phyloP scores from a whole-genome alignment of 2,329 filamentous ascomycete species.

The Fusarium clavum region DNA sequence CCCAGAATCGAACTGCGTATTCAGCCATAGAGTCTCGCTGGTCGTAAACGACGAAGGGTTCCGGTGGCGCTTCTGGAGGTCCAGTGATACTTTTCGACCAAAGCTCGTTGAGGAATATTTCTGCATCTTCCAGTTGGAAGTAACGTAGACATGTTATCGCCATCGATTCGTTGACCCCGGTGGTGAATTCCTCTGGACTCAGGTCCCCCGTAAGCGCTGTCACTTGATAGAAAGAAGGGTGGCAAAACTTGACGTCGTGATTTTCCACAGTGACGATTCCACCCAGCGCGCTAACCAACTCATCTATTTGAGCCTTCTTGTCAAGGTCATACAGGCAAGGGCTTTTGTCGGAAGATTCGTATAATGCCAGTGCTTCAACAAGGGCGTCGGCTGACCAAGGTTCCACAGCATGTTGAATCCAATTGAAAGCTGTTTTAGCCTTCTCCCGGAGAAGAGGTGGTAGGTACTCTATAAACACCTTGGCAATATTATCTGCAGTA shows the following conservation, averaged over 20 bases:
- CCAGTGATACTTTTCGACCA: neutral
- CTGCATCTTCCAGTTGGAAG: neutral
- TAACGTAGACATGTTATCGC: neutral
- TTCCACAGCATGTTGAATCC: neutral
- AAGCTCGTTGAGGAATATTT: neutral
- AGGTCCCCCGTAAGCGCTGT: rapidly evolving
- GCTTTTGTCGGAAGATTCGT: rapidly evolving
- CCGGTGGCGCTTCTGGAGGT: neutral
- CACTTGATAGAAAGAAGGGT: neutral
- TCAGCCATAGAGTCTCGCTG: neutral
- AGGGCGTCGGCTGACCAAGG: neutral
- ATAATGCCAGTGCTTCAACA: neutral
- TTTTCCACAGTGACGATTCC: neutral
- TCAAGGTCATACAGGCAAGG: neutral
- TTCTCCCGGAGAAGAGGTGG: neutral
- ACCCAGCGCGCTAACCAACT: neutral
- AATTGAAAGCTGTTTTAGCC: neutral
- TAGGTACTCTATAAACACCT: neutral
- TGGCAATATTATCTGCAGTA: neutral
- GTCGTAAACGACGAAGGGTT: neutral
- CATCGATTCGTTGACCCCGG: neutral
- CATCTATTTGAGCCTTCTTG: neutral
- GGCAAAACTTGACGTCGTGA: neutral
- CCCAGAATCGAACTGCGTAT: conserved; percentile 1
- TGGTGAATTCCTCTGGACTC: neutral